Evolutionary conservation across 805 yeast genomes (phyloP), one percentile per base, ranked within the genome.

Genomic region (Candida insectalens): DNA sequence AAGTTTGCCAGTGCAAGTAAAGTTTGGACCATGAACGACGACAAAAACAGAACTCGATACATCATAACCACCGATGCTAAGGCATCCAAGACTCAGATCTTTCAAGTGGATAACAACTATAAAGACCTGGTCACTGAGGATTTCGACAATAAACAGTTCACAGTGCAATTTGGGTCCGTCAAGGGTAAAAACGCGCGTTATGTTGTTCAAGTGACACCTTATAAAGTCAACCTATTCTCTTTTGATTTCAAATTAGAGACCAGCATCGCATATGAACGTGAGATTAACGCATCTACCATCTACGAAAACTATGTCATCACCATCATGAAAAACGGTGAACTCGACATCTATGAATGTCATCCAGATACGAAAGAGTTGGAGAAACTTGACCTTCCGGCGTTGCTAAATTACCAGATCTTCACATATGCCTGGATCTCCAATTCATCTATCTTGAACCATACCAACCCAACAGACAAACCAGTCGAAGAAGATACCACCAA

Each of bases 121-220:
- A 69, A 77, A 25, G 65, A 78, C 32, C 60, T 78, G 34, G 73
- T 69, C 31, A 65, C 77, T 4, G 70, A 72, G 32, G 78, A 74
- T 42, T 80, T 83, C 47, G 69, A 74, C 37, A 69, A 74, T 37
- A 70, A 75, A 36, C 73, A 74, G 21, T 59, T 69, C 12, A 84
- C 94, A 0, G 62, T 84, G 8, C 74, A 74, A 23, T 74, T 82
- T 47, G 82, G 79, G 16, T 74, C 77, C 27, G 38, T 50, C 5
- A 17, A 37, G 8, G 27, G 44, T 2, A 31, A 32, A 3, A 52
- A 55, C 17, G 70, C 76, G 6, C 67, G 71, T 25, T 67, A 73
- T 44, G 74, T 84, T 25, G 69, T 85, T 13, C 96, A 87, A 51
- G 74, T 84, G 2, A 77, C 92, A 1, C 72, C 81, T 0, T 69